Conservation (phyloP, 1,284 basidiomycete species). For the Trichosporon ovoides region DNA sequence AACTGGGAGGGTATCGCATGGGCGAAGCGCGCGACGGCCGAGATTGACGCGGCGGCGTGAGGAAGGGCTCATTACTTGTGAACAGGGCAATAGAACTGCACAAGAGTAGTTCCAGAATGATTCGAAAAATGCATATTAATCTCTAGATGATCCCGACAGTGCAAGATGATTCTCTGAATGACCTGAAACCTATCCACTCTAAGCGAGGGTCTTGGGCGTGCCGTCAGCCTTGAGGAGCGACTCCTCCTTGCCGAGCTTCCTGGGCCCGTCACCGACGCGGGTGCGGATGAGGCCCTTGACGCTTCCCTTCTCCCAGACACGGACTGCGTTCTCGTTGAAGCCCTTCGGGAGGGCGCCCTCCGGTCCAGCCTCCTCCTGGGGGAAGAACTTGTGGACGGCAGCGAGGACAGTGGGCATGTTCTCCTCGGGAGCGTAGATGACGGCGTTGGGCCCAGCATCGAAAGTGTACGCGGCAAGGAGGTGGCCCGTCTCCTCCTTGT, state of each 20-base stretch:
- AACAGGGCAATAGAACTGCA: background rate
- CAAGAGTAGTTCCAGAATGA: too few relatives aligned
- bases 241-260: conserved; percentile 50
- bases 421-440: conserved; percentile 81
- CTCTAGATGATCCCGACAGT: background rate
- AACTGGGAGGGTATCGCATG: conserved; percentile 55
- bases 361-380: conserved; percentile 61
- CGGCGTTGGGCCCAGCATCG: conserved; percentile 97
- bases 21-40: conserved; percentile 25
- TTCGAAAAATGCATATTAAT: background rate
- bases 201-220: conserved; percentile 46
- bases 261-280: conserved; percentile 81
- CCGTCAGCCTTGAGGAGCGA: conserved; percentile 49
- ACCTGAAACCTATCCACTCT: conserved; percentile 17
- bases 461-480: conserved; percentile 93
- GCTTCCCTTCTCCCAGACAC: conserved; percentile 62
- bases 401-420: conserved; percentile 72
- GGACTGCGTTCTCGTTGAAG: conserved; percentile 73
- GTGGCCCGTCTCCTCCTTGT: conserved; percentile 58
- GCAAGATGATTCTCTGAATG: background rate
- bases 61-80: too few relatives aligned
- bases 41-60: conserved; percentile 11
- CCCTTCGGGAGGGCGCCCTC: conserved; percentile 55
- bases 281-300: conserved; percentile 89
- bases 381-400: conserved; percentile 75